These are phyloP conservation scores for Claviceps digitariae DNA, from an alignment of 2,329 filamentous ascomycete genomes.

Conservation along the genomic window DNA sequence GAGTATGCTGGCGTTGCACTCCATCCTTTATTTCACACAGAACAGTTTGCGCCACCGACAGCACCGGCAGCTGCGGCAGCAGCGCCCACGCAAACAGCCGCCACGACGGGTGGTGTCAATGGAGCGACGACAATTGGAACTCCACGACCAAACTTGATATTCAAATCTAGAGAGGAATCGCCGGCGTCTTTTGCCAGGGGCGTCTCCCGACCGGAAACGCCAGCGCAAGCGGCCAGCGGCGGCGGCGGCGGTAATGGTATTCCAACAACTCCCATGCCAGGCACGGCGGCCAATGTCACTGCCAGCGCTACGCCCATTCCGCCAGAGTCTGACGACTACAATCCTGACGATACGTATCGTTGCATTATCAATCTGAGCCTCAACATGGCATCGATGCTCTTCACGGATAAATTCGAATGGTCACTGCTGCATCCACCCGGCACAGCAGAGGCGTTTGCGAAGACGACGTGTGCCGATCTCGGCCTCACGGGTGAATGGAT, in stretches of 20 bases:
- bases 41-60: conserved; percentile 18
- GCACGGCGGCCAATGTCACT: conserved; percentile 41
- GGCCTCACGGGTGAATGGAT: conserved; percentile 88
- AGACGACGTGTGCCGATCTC: conserved; percentile 82
- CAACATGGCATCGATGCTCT: conserved; percentile 80
- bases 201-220: conserved; percentile 42
- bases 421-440: conserved; percentile 84
- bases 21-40: conserved; percentile 76
- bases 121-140: conserved; percentile 13
- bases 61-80: conserved; percentile 12
- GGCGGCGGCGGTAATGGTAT: conserved; percentile 7
- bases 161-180: conserved; percentile 26
- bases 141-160: conserved; percentile 15
- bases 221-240: conserved; percentile 32
- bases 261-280: conserved; percentile 31
- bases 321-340: conserved; percentile 56
- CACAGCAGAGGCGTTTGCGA: conserved; percentile 83
- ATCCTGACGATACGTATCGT: conserved; percentile 87
- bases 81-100: conserved; percentile 6
- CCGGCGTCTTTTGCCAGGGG: conserved; percentile 21
- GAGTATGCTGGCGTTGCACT: conserved; percentile 92
- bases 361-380: conserved; percentile 86
- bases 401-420: conserved; percentile 98
- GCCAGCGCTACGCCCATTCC: conserved; percentile 53
- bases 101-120: conserved; percentile 6